Conservation (phyloP, 805 yeast species). For the Pichia exigua region DNA sequence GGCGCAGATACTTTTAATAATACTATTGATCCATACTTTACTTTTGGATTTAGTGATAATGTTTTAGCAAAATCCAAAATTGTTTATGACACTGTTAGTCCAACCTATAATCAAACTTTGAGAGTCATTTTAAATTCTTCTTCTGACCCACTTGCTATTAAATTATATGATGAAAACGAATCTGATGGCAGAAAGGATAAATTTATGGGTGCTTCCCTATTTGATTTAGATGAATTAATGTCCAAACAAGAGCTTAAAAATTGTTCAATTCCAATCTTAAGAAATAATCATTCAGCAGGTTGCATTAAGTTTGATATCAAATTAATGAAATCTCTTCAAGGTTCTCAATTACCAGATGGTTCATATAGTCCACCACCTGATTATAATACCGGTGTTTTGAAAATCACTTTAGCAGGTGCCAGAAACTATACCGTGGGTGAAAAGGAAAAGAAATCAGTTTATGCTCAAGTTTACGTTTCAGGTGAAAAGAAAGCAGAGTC, state of each 20-base stretch:
- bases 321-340: slow-evolving; percentile 67
- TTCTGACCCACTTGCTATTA: slow-evolving; percentile 73
- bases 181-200: slow-evolving; percentile 65
- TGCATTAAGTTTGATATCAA: slow-evolving; percentile 59
- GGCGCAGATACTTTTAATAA: slow-evolving; percentile 66
- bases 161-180: slow-evolving; percentile 63
- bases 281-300: slow-evolving; percentile 84
- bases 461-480: slow-evolving; percentile 63
- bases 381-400: slow-evolving; percentile 85
- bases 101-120: slow-evolving; percentile 79
- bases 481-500: slow-evolving; percentile 55
- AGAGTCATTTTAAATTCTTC: slow-evolving; percentile 64
- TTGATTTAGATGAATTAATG: slow-evolving; percentile 61
- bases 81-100: slow-evolving; percentile 58
- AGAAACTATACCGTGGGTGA: slow-evolving; percentile 41
- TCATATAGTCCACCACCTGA: slow-evolving; percentile 82
- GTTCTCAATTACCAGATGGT: slow-evolving; percentile 65
- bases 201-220: slow-evolving; percentile 66
- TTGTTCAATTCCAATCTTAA: slow-evolving; percentile 49
- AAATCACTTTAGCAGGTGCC: slow-evolving; percentile 57
- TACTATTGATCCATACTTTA: slow-evolving; percentile 85
- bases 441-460: slow-evolving; percentile 47
- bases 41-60: slow-evolving; percentile 52
- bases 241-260: slow-evolving; percentile 43
- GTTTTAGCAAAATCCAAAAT: slow-evolving; percentile 63